Percentiles rank a stretch among this genome's conserved stretches.
Conservation (phyloP, 345 rosid genomes). For the Draba incana region DNA sequence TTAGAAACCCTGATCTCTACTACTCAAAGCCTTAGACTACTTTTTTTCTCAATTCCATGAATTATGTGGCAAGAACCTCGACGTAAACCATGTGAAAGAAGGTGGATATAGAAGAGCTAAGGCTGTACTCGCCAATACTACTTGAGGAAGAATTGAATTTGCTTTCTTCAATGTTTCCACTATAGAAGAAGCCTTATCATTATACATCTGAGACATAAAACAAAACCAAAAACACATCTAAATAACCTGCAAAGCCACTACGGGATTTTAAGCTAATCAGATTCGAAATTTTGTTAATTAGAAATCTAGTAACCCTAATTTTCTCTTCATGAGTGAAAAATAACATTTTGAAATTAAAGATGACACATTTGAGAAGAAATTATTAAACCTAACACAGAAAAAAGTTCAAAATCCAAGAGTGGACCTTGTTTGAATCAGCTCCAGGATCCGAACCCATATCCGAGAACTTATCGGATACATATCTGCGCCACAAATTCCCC, state of each 20-base stretch:
- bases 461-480: slow-evolving; percentile 49
- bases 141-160: slow-evolving; percentile 83
- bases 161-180: slow-evolving; percentile 68
- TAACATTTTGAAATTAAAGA: neutral
- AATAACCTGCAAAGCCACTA: slow-evolving; percentile 6
- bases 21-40: neutral
- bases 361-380: slow-evolving; percentile 1
- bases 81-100: slow-evolving; percentile 94
- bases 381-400: neutral
- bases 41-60: neutral
- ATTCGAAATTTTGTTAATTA: neutral
- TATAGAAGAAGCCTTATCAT: slow-evolving; percentile 46
- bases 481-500: slow-evolving; percentile 45
- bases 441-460: slow-evolving; percentile 42
- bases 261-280: neutral
- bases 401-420: neutral
- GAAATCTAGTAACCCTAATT: neutral
- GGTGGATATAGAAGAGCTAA: slow-evolving; percentile 93
- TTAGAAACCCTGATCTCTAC: neutral
- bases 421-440: slow-evolving; percentile 49
- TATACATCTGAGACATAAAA: slow-evolving; percentile 42
- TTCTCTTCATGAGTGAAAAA: neutral
- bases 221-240: neutral
- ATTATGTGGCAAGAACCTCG: slow-evolving; percentile 51
- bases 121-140: slow-evolving; percentile 79